Base-by-base conservation (phyloP, 345 rosid genomes). In the Passiflora organensis region DNA sequence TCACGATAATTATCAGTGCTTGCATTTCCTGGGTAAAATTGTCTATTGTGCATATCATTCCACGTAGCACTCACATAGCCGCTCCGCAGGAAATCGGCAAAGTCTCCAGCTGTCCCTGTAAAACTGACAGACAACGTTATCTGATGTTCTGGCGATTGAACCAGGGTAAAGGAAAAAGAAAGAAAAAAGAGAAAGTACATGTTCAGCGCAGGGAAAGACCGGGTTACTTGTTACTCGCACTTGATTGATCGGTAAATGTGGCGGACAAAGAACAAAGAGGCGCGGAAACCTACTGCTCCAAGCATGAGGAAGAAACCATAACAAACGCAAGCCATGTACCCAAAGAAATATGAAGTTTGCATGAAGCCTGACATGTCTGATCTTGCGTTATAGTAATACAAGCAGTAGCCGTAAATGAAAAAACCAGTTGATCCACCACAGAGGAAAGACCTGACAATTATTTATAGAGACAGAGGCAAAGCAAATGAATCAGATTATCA, bases 291-390 rank as follows among this genome's bases (percentile, higher is more conserved):
- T 21, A 74, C 63, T 5, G 72, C 45, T 2, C 79, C 79, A 10
- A 78, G 75, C 82, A 74, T 74, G 34, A 78, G 72, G 64, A 74
- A 78, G 60, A 78, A 74, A 12, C 82, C 79, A 2, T 78, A 78
- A 38, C 77, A 78, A 21, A 78, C 53, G 54, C 79, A 78, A 14
- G 79, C 79, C 79, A 78, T 78, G 74, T 78, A 78, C 14, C 82
- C 82, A n/a, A 74, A 78, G 68, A 74, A 78, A 74, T 68, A 74
- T 0, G 82, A 78, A 9, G 74, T 68, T 60, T 78, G 82, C 82
- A 78, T 68, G 54, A 78, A 78, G 10, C 82, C 77, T 0, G 82
- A 74, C 79, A 74, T 73, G 53, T 74, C 79, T 0, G 79, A 67
- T 43, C 79, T 53, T 21, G 70, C 72, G 19, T 64, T 65, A 56